Conservation (phyloP, 257 asterid genomes). For the Solanum bukasovii region DNA sequence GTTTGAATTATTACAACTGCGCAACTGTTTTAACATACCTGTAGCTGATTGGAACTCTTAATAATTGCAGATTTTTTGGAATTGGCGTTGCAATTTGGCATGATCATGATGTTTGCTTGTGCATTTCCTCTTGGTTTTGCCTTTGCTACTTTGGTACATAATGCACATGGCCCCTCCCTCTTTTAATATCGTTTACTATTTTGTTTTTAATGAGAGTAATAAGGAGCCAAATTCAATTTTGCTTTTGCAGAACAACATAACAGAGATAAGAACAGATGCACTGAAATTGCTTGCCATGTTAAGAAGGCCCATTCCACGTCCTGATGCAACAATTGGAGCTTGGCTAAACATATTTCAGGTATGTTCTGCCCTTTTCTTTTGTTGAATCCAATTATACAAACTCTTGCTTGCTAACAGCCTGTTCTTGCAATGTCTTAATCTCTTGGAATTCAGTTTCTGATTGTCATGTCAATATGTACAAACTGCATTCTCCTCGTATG, state of each 20-base stretch:
- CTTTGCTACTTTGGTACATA: conserved; percentile 74
- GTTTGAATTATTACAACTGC: background rate
- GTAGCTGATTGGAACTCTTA: background rate
- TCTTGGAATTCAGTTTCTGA: conserved; percentile 56
- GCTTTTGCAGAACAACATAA: conserved; percentile 55
- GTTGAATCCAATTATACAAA: background rate
- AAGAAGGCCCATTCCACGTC: conserved; percentile 86
- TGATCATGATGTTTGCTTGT: conserved; percentile 98
- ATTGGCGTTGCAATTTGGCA: conserved; percentile 89
- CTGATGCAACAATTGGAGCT: conserved; percentile 83
- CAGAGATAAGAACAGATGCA: conserved; percentile 93
- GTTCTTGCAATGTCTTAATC: background rate
- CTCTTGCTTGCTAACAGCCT: background rate
- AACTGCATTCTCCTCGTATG: conserved; percentile 76
- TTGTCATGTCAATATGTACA: conserved; percentile 83
- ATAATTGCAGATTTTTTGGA: conserved; percentile 73
- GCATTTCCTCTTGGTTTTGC: conserved; percentile 93
- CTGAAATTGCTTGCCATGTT: conserved; percentile 78
- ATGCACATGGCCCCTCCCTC: background rate
- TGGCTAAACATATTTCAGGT: conserved; percentile 98
- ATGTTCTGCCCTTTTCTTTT: background rate
- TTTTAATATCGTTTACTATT: background rate
- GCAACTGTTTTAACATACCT: background rate
- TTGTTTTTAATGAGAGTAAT: background rate
- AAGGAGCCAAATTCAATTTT: background rate